phyloP scores from a whole-genome alignment of 2,329 filamentous ascomycete genomes.

The Gaeumannomyces sp. region DNA sequence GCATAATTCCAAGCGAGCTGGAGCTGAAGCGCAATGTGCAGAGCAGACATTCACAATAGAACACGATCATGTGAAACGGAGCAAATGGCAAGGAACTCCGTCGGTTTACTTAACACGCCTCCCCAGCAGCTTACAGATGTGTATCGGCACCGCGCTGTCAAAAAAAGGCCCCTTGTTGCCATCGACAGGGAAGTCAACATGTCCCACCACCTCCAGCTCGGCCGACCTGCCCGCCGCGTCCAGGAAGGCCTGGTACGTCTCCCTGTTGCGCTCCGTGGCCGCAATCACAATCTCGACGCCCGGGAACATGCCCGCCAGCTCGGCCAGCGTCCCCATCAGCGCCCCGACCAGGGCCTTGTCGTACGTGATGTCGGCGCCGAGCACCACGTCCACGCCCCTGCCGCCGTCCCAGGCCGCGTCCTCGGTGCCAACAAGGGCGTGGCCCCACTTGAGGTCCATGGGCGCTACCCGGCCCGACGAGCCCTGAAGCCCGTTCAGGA shows the following conservation, averaged over 20 bases:
- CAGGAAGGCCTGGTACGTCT: conserved; percentile 61
- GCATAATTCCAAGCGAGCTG: too few species aligned
- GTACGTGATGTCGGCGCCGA: conserved; percentile 77
- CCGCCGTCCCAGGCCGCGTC: conserved; percentile 45
- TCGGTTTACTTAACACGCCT: neutral
- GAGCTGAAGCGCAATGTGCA: too few species aligned
- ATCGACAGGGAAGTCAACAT: conserved; percentile 33
- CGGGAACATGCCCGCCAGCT: conserved; percentile 54
- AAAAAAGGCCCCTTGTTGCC: conserved; percentile 60
- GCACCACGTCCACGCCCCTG: conserved; percentile 51
- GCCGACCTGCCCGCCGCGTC: conserved; percentile 46
- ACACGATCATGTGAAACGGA: too few species aligned
- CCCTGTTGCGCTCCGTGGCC: conserved; percentile 62
- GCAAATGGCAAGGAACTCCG: too few species aligned
- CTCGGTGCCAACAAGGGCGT: conserved; percentile 51
- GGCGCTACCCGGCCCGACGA: conserved; percentile 33
- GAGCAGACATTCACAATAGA: too few species aligned
- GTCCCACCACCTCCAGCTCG: conserved; percentile 34
- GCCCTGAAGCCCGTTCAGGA: conserved; percentile 58
- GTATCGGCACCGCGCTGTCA: conserved; percentile 51
- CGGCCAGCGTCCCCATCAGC: conserved; percentile 57
- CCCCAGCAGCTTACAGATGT: conserved; percentile 35
- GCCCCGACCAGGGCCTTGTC: conserved; percentile 57
- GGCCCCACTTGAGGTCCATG: conserved; percentile 60
- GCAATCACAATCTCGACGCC: conserved; percentile 57